phyloP scores from a whole-genome alignment of 139 green algal species.

The Coccomyxa sp. region DNA sequence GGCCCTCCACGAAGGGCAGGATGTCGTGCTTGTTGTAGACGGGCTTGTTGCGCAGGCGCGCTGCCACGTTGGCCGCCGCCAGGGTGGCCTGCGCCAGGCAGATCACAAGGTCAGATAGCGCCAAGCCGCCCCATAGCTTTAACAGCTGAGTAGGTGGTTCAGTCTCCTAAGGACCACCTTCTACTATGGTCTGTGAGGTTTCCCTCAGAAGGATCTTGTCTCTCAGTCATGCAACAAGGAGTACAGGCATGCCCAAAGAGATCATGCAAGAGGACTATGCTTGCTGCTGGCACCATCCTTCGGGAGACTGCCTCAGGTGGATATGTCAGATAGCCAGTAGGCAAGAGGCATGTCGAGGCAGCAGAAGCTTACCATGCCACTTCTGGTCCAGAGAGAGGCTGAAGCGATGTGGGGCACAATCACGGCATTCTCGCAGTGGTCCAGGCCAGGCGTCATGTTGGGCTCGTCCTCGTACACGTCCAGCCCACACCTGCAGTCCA shows the following conservation, averaged over 20 bases:
- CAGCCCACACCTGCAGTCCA: conserved; percentile 51
- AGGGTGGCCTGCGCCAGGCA: conserved; percentile 72
- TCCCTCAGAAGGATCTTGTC: neutral
- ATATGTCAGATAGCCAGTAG: neutral
- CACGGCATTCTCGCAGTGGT: conserved; percentile 87
- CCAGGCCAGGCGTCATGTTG: conserved; percentile 88
- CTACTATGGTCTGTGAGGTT: neutral
- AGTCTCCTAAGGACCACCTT: neutral
- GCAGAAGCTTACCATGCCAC: conserved; percentile 66
- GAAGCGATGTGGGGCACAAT: conserved; percentile 98
- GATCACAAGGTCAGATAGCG: too few relatives aligned
- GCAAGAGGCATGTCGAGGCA: neutral
- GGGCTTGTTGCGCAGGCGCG: conserved; percentile 59
- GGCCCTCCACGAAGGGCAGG: conserved; percentile 81
- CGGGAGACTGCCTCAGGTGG: neutral
- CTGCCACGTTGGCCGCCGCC: conserved; percentile 90
- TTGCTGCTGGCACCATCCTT: too few relatives aligned
- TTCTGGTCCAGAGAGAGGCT: conserved; percentile 87
- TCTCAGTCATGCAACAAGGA: neutral
- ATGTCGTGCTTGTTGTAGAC: conserved; percentile 74
- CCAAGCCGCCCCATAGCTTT: neutral
- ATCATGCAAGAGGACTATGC: neutral
- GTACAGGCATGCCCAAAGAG: neutral
- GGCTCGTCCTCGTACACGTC: conserved; percentile 99
- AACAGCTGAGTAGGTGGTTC: neutral